phyloP scores from a whole-genome alignment of 768 basidiomycete genomes.

The Peribolospora kevripleyi region DNA sequence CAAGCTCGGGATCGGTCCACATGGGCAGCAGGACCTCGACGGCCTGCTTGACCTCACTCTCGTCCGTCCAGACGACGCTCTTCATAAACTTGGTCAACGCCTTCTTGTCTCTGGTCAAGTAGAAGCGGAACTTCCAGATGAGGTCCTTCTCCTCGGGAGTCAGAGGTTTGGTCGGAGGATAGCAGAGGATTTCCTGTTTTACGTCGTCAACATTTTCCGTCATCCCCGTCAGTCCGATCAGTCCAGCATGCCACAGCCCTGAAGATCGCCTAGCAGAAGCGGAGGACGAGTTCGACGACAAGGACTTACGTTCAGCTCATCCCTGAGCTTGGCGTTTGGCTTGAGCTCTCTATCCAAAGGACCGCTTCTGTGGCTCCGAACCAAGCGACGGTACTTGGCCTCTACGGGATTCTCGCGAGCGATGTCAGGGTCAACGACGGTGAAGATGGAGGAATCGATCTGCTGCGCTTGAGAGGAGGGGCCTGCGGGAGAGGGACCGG shows the following conservation, averaged over 20 bases:
- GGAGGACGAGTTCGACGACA: not conserved
- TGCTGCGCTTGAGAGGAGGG: constrained; percentile 6
- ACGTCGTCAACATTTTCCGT: not conserved
- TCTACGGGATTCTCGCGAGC: constrained; percentile 87
- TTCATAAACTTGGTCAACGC: constrained; percentile 94
- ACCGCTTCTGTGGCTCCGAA: constrained; percentile 82
- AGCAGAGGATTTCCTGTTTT: constrained; percentile 56
- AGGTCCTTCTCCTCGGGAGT: constrained; percentile 83
- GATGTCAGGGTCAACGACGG: constrained; percentile 71
- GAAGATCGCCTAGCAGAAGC: not conserved
- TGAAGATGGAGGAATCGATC: constrained; percentile 43
- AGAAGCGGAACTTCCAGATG: constrained; percentile 99
- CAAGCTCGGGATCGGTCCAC: constrained; percentile 93
- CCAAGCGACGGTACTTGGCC: constrained; percentile 79
- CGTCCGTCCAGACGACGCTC: constrained; percentile 90
- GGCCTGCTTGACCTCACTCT: constrained; percentile 87
- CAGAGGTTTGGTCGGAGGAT: constrained; percentile 66
- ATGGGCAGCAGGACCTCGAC: constrained; percentile 83
- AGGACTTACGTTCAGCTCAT: constrained; percentile 59
- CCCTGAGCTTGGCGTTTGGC: constrained; percentile 83
- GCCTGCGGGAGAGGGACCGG: not conserved
- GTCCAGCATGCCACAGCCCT: too few species aligned
- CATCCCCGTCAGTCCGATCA: not conserved
- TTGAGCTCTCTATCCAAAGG: constrained; percentile 88
- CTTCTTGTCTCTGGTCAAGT: constrained; percentile 68